phyloP scores from a whole-genome alignment of 306 rosid genomes.

The Cucurbita ficifolia region DNA sequence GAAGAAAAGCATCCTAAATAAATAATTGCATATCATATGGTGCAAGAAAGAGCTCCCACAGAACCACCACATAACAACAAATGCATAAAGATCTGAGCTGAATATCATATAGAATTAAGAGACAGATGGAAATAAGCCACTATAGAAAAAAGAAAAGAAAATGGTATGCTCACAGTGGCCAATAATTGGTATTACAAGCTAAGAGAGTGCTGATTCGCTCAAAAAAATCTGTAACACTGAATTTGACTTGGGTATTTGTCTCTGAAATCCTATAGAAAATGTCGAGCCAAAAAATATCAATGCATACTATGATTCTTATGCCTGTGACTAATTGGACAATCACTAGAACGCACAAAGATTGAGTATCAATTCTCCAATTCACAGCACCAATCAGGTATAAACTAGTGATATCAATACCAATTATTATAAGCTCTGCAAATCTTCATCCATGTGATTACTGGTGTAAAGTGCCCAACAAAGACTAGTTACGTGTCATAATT shows the following conservation, averaged over 20 bases:
- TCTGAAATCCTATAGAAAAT: background rate
- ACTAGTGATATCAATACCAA: conserved; percentile 3
- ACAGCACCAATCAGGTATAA: background rate
- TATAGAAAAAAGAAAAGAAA: background rate
- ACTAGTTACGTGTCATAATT: background rate
- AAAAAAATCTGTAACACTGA: background rate
- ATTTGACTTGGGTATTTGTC: background rate
- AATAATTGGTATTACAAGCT: background rate
- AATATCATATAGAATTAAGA: background rate
- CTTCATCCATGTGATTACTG: background rate
- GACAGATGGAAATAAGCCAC: background rate
- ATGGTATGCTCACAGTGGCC: background rate
- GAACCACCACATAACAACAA: background rate
- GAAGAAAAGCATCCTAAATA: background rate
- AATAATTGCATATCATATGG: background rate
- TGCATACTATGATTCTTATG: conserved; percentile 1
- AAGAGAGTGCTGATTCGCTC: background rate
- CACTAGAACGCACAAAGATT: conserved; percentile 6
- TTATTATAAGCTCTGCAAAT: background rate
- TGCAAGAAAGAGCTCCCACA: background rate
- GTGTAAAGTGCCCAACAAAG: conserved; percentile 5
- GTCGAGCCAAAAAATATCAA: background rate
- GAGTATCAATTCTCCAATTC: conserved; percentile 5
- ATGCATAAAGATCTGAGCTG: background rate
- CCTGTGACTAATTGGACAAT: background rate